Conservation (phyloP, 805 yeast genomes). For the Metschnikowia vanudenii region DNA sequence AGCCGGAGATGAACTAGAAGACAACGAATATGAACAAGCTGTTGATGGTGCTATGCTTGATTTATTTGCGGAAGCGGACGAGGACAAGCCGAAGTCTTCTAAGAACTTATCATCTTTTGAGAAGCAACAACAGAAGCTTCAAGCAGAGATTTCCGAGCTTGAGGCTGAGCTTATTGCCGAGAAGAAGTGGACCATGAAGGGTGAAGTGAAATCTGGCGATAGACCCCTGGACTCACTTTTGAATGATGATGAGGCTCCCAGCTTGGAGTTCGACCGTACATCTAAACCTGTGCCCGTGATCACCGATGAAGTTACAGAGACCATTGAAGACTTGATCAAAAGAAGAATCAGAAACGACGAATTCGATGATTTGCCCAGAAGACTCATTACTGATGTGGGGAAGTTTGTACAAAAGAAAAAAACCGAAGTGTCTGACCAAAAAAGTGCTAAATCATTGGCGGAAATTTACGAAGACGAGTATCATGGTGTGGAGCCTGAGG, state of each 20-base stretch:
- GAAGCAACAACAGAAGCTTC: conserved; percentile 74
- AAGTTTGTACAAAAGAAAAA: conserved; percentile 48
- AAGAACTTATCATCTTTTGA: conserved; percentile 70
- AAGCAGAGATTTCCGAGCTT: conserved; percentile 70
- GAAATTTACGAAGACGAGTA: conserved; percentile 89
- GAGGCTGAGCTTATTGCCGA: conserved; percentile 89
- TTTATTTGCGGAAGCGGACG: conserved; percentile 45
- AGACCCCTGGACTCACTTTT: conserved; percentile 84
- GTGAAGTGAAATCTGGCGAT: conserved; percentile 80
- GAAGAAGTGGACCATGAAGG: conserved; percentile 91
- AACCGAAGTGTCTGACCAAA: conserved; percentile 75
- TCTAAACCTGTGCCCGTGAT: conserved; percentile 95
- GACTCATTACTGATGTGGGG: conserved; percentile 64
- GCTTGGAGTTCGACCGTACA: conserved; percentile 85
- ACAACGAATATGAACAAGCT: conserved; percentile 61
- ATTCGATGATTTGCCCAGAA: conserved; percentile 81
- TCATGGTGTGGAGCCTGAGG: conserved; percentile 42
- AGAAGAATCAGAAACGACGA: conserved; percentile 71
- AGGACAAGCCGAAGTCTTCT: conserved; percentile 20
- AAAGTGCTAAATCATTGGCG: conserved; percentile 84
- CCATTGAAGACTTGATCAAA: conserved; percentile 84
- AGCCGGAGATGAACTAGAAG: conserved; percentile 40
- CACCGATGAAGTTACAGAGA: conserved; percentile 82
- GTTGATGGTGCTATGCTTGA: conserved; percentile 63
- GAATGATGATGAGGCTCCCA: conserved; percentile 54